Evolutionary conservation across 1,284 basidiomycete genomes (phyloP).

Genomic region (Sanghuangporus sanghuang): DNA sequence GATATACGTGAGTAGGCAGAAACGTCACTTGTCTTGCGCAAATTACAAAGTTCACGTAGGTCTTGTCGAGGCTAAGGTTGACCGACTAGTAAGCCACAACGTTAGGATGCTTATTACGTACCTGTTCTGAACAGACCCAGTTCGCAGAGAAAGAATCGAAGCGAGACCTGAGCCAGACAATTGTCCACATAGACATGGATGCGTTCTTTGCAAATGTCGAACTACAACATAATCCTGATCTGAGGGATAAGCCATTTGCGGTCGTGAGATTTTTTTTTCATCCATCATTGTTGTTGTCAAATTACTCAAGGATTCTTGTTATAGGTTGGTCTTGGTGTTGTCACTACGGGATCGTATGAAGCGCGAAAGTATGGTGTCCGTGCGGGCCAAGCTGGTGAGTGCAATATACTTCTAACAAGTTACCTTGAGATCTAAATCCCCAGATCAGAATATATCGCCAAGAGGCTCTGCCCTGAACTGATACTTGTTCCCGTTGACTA

Average conservation of each 20-base stretch:
- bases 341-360: conserved; percentile 88
- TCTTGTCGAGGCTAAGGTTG: conserved; percentile 47
- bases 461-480: conserved; percentile 91
- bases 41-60: conserved; percentile 27
- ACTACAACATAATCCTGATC: conserved; percentile 71
- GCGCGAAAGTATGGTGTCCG: conserved; percentile 85
- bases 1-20: conserved; percentile 48
- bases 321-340: conserved; percentile 73
- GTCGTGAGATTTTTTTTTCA: conserved; percentile 36
- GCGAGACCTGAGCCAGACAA: conserved; percentile 76
- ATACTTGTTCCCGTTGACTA: conserved; percentile 66
- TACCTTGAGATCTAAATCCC: conserved; percentile 5
- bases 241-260: conserved; percentile 86
- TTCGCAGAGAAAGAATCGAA: conserved; percentile 70
- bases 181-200: conserved; percentile 88
- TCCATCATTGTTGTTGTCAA: neutral
- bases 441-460: conserved; percentile 74
- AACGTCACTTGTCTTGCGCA: neutral
- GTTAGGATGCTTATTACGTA: neutral
- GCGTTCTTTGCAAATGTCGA: conserved; percentile 75
- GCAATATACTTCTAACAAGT: neutral
- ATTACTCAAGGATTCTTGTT: neutral
- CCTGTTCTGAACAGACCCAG: conserved; percentile 33
- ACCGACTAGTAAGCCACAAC: conserved; percentile 38
- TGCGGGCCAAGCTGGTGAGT: conserved; percentile 80